Conservation (phyloP, 2,329 filamentous ascomycete genomes). For the Fusarium bulbicola region DNA sequence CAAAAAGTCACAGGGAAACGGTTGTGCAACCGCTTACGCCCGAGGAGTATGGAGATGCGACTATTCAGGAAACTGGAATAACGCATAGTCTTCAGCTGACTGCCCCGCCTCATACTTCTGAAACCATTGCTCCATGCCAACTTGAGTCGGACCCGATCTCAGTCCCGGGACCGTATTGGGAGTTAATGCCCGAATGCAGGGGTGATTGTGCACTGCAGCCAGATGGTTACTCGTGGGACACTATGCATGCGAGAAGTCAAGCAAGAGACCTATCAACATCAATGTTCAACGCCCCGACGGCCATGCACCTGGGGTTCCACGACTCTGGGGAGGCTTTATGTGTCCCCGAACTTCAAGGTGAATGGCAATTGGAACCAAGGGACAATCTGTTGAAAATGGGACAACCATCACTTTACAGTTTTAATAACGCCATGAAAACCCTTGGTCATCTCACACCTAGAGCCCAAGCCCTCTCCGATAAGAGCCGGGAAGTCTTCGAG, state of each 20-base stretch:
- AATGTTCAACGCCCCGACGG: background rate
- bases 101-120: background rate
- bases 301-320: background rate
- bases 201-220: background rate
- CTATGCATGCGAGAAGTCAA: background rate
- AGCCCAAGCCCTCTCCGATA: background rate
- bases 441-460: background rate
- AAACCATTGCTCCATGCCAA: background rate
- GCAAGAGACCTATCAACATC: background rate
- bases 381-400: background rate
- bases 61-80: background rate
- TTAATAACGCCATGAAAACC: rapidly evolving
- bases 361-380: no score
- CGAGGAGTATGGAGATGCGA: background rate
- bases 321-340: rapidly evolving
- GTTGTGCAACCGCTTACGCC: no score
- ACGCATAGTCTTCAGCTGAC: background rate
- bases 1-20: background rate
- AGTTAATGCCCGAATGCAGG: background rate
- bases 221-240: background rate
- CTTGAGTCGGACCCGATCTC: background rate
- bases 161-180: background rate
- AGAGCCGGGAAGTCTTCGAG: background rate
- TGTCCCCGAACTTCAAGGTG: background rate
- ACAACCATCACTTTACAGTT: background rate